These are phyloP conservation scores for Camillea tinctor DNA, from an alignment of 2,329 filamentous ascomycete species.

Conservation along the genomic window DNA sequence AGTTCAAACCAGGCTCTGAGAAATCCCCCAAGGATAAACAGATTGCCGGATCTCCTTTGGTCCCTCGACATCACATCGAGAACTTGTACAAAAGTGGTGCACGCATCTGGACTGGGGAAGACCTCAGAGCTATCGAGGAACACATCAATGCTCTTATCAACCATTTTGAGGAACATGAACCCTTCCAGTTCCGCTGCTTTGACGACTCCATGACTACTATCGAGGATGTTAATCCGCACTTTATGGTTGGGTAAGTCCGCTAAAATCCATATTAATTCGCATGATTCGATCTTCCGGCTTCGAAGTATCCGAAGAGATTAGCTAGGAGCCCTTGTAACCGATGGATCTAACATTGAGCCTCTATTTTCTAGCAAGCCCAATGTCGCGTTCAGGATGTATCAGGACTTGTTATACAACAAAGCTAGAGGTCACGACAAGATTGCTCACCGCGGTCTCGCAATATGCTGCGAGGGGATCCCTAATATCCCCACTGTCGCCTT, in stretches of 20 bases:
- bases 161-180: neutral
- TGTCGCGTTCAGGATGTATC: neutral
- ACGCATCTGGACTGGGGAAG: neutral
- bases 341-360: neutral
- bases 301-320: neutral
- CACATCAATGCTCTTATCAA: neutral
- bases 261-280: neutral
- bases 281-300: neutral
- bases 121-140: neutral
- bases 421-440: neutral
- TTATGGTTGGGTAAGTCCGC: neutral
- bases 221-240: neutral
- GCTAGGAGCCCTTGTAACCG: neutral
- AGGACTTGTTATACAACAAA: neutral
- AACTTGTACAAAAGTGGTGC: neutral
- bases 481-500: neutral
- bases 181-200: neutral
- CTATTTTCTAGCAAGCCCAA: neutral
- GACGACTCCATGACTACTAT: neutral
- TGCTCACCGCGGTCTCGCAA: neutral
- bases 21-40: neutral
- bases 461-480: neutral
- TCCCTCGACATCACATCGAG: neutral
- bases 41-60: neutral
- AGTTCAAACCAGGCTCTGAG: no score